These are phyloP conservation scores for Cordyceps farinosa DNA, from an alignment of 2,329 filamentous ascomycete genomes.

Conservation along the genomic window DNA sequence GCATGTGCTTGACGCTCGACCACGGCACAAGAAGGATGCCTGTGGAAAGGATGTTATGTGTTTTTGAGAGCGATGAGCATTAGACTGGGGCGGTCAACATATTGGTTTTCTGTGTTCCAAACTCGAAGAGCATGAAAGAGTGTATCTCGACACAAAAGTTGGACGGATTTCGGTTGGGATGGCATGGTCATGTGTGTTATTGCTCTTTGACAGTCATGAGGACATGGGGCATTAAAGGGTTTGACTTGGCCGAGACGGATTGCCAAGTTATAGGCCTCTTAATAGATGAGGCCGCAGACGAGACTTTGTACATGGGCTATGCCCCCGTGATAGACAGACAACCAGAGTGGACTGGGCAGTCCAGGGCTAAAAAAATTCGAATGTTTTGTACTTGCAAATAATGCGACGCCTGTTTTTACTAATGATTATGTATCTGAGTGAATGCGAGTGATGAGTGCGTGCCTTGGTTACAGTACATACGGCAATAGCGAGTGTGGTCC, in stretches of 20 bases:
- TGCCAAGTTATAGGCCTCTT: conserved; percentile 26
- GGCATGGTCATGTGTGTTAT: conserved; percentile 28
- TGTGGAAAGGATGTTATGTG: conserved; percentile 22
- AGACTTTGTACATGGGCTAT: conserved; percentile 24
- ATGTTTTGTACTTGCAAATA: conserved; percentile 21
- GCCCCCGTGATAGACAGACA: conserved; percentile 32
- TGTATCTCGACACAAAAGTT: conserved; percentile 37
- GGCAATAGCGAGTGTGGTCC: too few species aligned
- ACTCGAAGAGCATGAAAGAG: conserved; percentile 35
- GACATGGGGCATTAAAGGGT: conserved; percentile 26
- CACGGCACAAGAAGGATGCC: conserved; percentile 24
- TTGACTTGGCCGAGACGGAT: conserved; percentile 29
- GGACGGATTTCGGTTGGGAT: conserved; percentile 36
- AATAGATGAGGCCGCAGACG: conserved; percentile 26
- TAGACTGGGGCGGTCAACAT: conserved; percentile 31
- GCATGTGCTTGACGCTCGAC: conserved; percentile 33
- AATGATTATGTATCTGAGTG: neutral
- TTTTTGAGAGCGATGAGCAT: conserved; percentile 31
- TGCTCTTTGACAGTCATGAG: conserved; percentile 27
- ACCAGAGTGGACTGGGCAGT: conserved; percentile 32
- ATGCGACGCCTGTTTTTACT: neutral
- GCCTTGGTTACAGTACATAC: too few species aligned
- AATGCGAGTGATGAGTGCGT: neutral
- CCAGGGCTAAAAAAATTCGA: conserved; percentile 29
- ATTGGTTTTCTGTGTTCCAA: conserved; percentile 34